phyloP scores from a whole-genome alignment of 352 stramenopile genomes.

The Globisporangium iwayamae region DNA sequence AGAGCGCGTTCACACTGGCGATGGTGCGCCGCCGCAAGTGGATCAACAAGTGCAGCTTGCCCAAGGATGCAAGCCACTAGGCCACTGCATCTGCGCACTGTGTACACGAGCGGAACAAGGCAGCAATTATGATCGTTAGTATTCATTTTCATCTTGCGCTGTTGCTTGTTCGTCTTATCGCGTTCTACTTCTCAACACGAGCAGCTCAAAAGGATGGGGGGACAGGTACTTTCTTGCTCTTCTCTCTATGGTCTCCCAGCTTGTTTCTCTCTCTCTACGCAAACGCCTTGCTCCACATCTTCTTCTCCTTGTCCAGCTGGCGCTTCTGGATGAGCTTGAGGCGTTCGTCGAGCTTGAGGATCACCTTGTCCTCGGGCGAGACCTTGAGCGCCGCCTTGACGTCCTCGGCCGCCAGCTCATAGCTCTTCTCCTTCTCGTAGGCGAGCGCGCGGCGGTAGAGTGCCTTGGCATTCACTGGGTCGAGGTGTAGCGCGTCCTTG shows the following conservation, averaged over 20 bases:
- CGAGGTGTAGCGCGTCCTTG: constrained; percentile 75
- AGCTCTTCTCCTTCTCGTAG: constrained; percentile 87
- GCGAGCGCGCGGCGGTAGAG: constrained; percentile 83
- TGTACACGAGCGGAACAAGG: neutral
- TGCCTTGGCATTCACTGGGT: constrained; percentile 80
- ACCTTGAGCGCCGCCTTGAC: constrained; percentile 52
- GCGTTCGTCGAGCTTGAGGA: constrained; percentile 69
- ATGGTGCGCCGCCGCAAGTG: constrained; percentile 81
- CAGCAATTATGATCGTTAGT: constrained; percentile 3
- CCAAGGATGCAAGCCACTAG: constrained; percentile 12
- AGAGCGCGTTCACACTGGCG: constrained; percentile 63
- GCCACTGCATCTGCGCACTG: constrained; percentile 12
- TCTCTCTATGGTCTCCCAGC: neutral
- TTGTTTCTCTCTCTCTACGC: constrained; percentile 22
- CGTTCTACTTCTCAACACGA: neutral
- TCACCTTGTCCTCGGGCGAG: constrained; percentile 73
- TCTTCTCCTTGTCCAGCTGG: constrained; percentile 87
- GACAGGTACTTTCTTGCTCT: constrained; percentile 1
- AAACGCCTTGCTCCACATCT: constrained; percentile 88
- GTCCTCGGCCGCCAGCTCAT: constrained; percentile 63
- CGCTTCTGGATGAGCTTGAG: constrained; percentile 65
- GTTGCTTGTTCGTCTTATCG: neutral
- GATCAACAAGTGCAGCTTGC: constrained; percentile 64
- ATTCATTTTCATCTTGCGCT: constrained; percentile 1
- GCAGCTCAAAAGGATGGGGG: neutral